Conservation (phyloP, 805 yeast genomes). For the Grigorovia humatica region DNA sequence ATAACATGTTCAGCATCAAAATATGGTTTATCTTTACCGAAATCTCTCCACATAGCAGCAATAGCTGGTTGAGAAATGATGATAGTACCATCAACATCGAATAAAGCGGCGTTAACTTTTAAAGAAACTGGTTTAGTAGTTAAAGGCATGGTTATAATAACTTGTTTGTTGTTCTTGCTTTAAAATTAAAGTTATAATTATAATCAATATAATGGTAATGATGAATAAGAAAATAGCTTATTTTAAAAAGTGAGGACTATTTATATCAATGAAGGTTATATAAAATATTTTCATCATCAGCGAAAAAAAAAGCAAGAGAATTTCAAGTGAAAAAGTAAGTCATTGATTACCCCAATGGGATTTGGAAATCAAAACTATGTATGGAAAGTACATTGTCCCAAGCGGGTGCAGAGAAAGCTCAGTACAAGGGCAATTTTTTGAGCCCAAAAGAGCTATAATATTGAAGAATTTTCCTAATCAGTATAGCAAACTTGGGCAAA, state of each 20-base stretch:
- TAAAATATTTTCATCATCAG: not conserved
- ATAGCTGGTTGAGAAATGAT: constrained; percentile 77
- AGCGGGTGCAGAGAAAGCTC: not conserved
- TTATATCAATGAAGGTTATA: not conserved
- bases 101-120: constrained; percentile 42
- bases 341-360: not conserved
- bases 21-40: constrained; percentile 56
- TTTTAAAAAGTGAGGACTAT: not conserved
- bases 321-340: not conserved
- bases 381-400: too few species aligned
- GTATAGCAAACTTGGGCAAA: not conserved
- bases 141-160: constrained; percentile 12
- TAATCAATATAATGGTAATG: not conserved
- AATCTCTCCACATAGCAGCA: constrained; percentile 71
- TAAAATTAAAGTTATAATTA: not conserved
- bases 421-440: not conserved
- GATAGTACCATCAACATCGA: constrained; percentile 83
- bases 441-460: not conserved
- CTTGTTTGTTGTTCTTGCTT: not conserved
- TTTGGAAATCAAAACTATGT: not conserved
- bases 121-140: constrained; percentile 25
- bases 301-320: not conserved
- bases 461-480: too few species aligned
- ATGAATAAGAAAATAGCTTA: not conserved
- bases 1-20: constrained; percentile 63